A percentile compares a stretch with the other conserved stretches of the same genome.
Evolutionary conservation across 75 land plant species (phyloP).

Genomic region (Cryptomeria japonica): DNA sequence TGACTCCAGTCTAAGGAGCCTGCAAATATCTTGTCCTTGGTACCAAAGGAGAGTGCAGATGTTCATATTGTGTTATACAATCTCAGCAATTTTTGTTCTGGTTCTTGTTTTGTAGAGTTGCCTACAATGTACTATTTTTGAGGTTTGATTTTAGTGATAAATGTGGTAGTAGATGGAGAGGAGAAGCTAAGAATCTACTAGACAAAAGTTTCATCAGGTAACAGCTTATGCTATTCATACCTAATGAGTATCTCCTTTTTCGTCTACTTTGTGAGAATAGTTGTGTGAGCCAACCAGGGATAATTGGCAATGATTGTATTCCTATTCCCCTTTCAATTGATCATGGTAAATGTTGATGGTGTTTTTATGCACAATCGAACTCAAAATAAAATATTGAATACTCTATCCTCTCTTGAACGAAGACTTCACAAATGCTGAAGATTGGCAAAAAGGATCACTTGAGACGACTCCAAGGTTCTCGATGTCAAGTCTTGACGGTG

Average conservation of each 20-base stretch:
- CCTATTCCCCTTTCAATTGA: background rate
- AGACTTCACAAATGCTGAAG: too few relatives aligned
- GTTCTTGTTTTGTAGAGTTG: background rate
- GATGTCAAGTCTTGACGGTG: too few relatives aligned
- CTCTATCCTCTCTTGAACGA: too few relatives aligned
- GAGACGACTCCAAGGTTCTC: too few relatives aligned
- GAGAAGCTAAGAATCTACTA: background rate
- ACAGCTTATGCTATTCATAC: background rate
- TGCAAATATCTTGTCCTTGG: background rate
- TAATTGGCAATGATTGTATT: background rate
- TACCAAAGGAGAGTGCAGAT: background rate
- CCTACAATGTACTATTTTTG: background rate
- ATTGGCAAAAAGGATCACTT: too few relatives aligned
- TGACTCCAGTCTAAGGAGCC: background rate
- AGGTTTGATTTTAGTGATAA: background rate
- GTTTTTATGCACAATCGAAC: too few relatives aligned
- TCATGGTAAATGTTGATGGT: too few relatives aligned
- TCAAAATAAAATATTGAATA: too few relatives aligned
- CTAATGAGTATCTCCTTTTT: background rate
- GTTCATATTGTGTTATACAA: background rate
- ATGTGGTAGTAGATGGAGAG: background rate
- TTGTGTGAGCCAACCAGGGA: background rate
- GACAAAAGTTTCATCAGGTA: background rate
- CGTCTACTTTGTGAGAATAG: background rate
- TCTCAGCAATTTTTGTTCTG: background rate